Evolutionary conservation across 306 rosid species (phyloP), one percentile per base, ranked within the genome.

Genomic region (Cajanus cajan): DNA sequence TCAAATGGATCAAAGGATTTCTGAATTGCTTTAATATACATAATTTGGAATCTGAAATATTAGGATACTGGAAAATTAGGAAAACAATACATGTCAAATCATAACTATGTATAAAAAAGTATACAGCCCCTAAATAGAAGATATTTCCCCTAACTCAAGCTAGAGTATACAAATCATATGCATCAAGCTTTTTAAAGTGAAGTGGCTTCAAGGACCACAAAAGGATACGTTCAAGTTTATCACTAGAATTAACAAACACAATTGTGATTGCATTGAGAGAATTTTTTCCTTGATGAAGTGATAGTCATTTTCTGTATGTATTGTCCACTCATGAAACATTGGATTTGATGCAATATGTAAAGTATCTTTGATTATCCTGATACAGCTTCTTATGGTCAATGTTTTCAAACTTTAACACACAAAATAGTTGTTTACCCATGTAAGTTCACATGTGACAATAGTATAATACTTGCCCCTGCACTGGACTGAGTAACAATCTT

Each of bases 31-130:
- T 12, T 21, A 28, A n/a, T 59, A 59, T 24, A 22, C 40, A 73
- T 73, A 44, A 25, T 75, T 47, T 61, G 48, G 48, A 62, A 16
- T 75, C 48, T 75, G 15, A 31, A 61, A 61, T 13, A 75, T 62
- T 61, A 61, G 11, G 13, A 58, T 8, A 57, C 31, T 39, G 24
- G 66, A 65, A 72, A 52, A 70, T 13, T 45, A 44, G 18, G 34
- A 71, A 18, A 34, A 51, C 28, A 51, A 34, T 34, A 66, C 31
- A 39, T 10, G 41, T 45, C 12, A 16, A 50, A 31, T 70, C 75
- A 43, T n/a, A 33, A 52, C 19, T 18, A 52, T 52, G 7, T 21
- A 19, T 1, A 52, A n/a, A 19, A n/a, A 22, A 10, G 22, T 22
- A 21, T 21, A 22, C n/a, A 13, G 40, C 10, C 40, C 37, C 39